Evolutionary conservation across 192 early-diverging fungal species (phyloP), one percentile per base, ranked within the genome.

Genomic region (Chytriomyces sp.): DNA sequence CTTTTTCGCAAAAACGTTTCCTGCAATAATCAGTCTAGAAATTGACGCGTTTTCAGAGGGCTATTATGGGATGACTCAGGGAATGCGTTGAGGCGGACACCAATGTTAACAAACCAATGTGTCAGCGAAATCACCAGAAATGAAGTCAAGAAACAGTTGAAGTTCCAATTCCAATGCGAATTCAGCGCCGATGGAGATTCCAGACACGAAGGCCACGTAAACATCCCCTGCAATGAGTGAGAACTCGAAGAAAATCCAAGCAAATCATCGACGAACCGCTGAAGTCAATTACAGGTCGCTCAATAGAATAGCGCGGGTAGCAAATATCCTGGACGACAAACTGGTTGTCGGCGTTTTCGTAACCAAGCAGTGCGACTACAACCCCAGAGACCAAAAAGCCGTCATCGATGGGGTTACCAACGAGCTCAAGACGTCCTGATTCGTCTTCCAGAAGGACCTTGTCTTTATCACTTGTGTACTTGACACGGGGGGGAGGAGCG

Each of bases 301-400:
- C 65, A 33, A 68, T 52, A 37, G 10, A n/a, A 40, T 60, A 60
- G 5, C 85, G 84, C 3, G 94, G 85, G 78, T 85, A 93, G 77
- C 91, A 94, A 36, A 95, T 64, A 64, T 96, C 94, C 4, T 85
- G 68, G 3, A 93, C 93, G 61, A 96, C 90, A 77, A 98, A 98
- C 31, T 89, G 84, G 39, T 95, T 94, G 28, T 76, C 74, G 5
- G 79, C 54, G 52, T 86, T 91, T 80, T 97, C 94, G 38, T 71
- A 77, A 7, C 96, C 96, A 30, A 96, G 83, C 58, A 92, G 85
- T 5, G 87, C 94, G 30, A 91, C 82, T 5, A 98, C 82, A 12
- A 90, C 77, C 7, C 95, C 96, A 1, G 96, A 95, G 8, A 93
- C 90, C 22, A 96, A 75, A 19, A 78, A 64, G 10, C 82, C 79